Percentiles rank a stretch among this genome's conserved stretches.
Conservation (phyloP, 768 basidiomycete genomes). For the Leucocoprinus birnbaumii region DNA sequence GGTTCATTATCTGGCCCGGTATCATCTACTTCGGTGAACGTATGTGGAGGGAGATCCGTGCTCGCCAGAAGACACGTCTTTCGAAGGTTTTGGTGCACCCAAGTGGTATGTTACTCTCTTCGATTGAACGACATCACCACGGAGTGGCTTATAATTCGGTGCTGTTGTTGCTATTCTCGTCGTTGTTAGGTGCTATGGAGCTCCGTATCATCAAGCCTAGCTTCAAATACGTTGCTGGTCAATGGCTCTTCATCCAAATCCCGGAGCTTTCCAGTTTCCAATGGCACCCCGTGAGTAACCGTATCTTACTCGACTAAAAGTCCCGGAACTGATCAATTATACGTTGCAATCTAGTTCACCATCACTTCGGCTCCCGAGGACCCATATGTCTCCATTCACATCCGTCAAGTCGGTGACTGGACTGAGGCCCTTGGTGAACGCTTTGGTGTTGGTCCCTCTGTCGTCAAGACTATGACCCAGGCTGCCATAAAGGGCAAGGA, state of each 20-base stretch:
- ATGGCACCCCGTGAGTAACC: slow-evolving; percentile 89
- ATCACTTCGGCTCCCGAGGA: slow-evolving; percentile 96
- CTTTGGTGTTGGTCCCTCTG: slow-evolving; percentile 76
- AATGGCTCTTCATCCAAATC: slow-evolving; percentile 89
- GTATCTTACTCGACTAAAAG: slow-evolving; percentile 3
- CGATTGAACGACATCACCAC: neutral
- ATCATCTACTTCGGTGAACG: slow-evolving; percentile 89
- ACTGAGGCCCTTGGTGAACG: slow-evolving; percentile 82
- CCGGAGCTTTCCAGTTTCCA: slow-evolving; percentile 82
- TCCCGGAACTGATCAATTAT: slow-evolving; percentile 11
- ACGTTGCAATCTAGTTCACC: slow-evolving; percentile 59
- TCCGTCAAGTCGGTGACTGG: slow-evolving; percentile 92
- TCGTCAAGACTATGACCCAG: slow-evolving; percentile 75
- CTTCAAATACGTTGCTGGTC: slow-evolving; percentile 88
- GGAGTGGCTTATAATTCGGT: neutral
- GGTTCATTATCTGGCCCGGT: slow-evolving; percentile 90
- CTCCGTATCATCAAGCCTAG: slow-evolving; percentile 88
- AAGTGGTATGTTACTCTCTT: slow-evolving; percentile 50
- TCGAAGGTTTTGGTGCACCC: slow-evolving; percentile 89
- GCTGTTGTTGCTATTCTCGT: neutral
- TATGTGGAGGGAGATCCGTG: slow-evolving; percentile 79
- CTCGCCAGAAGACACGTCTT: slow-evolving; percentile 71
- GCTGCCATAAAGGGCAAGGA: slow-evolving; percentile 76
- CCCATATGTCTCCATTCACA: slow-evolving; percentile 87
- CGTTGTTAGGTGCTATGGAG: slow-evolving; percentile 77